Conservation (phyloP, 2,329 filamentous ascomycete genomes). For the Epichloe hybrida region DNA sequence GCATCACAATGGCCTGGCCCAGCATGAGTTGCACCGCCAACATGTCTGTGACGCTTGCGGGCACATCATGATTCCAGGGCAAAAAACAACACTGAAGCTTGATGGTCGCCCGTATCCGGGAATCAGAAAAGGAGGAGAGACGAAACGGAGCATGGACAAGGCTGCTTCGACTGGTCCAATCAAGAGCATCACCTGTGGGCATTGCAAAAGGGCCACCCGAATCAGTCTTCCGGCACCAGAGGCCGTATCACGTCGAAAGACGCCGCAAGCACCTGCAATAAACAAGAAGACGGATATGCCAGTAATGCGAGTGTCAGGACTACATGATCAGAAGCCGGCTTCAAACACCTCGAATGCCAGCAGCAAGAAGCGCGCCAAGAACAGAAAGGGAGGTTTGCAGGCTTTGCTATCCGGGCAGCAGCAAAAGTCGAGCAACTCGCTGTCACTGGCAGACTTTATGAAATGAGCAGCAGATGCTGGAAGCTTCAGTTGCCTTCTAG, state of each 20-base stretch:
- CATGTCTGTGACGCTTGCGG: slow-evolving; percentile 47
- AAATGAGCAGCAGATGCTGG: not conserved
- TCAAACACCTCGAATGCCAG: slow-evolving; percentile 31
- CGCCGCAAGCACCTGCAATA: slow-evolving; percentile 6
- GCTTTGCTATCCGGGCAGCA: slow-evolving; percentile 44
- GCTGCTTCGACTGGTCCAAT: slow-evolving; percentile 5
- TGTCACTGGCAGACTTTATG: slow-evolving; percentile 44
- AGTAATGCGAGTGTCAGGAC: not conserved
- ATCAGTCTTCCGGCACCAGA: slow-evolving; percentile 27
- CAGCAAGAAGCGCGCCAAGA: slow-evolving; percentile 54
- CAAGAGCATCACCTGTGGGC: slow-evolving; percentile 26
- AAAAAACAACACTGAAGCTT: slow-evolving; percentile 27
- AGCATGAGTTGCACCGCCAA: slow-evolving; percentile 36
- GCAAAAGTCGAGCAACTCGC: slow-evolving; percentile 26
- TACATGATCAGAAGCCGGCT: slow-evolving; percentile 17
- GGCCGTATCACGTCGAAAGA: slow-evolving; percentile 13
- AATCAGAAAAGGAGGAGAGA: no score
- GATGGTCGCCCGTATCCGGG: slow-evolving; percentile 10
- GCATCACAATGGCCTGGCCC: slow-evolving; percentile 29
- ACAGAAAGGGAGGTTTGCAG: slow-evolving; percentile 51
- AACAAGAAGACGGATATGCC: slow-evolving; percentile 5
- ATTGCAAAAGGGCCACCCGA: slow-evolving; percentile 30
- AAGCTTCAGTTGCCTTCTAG: slow-evolving; percentile 1
- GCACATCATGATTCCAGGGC: slow-evolving; percentile 42
- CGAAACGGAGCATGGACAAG: not conserved